These are phyloP conservation scores for Flammula alnicola DNA, from an alignment of 1,284 basidiomycete species.

Conservation along the genomic window DNA sequence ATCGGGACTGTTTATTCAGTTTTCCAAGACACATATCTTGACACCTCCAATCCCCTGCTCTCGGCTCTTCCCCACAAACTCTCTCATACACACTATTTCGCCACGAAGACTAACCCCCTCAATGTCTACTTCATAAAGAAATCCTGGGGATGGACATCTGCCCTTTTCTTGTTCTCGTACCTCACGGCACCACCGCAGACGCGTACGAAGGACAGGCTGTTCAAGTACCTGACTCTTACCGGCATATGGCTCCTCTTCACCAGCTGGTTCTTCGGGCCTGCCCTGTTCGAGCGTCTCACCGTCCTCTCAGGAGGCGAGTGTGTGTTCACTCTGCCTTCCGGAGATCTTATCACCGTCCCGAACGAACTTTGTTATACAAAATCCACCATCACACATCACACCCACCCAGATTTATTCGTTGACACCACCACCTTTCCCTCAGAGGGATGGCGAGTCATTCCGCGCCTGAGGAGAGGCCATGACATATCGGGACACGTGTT, in stretches of 20 bases:
- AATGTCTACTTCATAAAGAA: slow-evolving; percentile 91
- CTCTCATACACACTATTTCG: slow-evolving; percentile 74
- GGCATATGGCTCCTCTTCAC: slow-evolving; percentile 79
- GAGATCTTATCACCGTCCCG: slow-evolving; percentile 56
- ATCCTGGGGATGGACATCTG: slow-evolving; percentile 91
- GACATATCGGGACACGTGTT: slow-evolving; percentile 96
- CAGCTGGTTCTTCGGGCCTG: slow-evolving; percentile 92
- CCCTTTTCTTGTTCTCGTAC: slow-evolving; percentile 65
- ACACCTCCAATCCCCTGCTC: slow-evolving; percentile 69
- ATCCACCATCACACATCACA: slow-evolving; percentile 55
- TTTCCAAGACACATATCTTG: slow-evolving; percentile 42
- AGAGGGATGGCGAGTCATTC: slow-evolving; percentile 49
- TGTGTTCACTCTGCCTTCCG: slow-evolving; percentile 65
- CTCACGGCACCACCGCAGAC: slow-evolving; percentile 52
- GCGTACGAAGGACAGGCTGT: slow-evolving; percentile 48
- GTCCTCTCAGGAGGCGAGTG: slow-evolving; percentile 85
- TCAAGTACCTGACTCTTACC: slow-evolving; percentile 69
- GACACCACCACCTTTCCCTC: slow-evolving; percentile 36
- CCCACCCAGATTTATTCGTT: slow-evolving; percentile 54
- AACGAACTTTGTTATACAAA: slow-evolving; percentile 62
- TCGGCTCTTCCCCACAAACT: slow-evolving; percentile 72
- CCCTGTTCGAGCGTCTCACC: slow-evolving; percentile 78
- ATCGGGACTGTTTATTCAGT: slow-evolving; percentile 48
- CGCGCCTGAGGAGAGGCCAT: slow-evolving; percentile 79
- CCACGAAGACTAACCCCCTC: slow-evolving; percentile 80